phyloP scores from a whole-genome alignment of 768 basidiomycete species.

The Saitozyma podzolica region DNA sequence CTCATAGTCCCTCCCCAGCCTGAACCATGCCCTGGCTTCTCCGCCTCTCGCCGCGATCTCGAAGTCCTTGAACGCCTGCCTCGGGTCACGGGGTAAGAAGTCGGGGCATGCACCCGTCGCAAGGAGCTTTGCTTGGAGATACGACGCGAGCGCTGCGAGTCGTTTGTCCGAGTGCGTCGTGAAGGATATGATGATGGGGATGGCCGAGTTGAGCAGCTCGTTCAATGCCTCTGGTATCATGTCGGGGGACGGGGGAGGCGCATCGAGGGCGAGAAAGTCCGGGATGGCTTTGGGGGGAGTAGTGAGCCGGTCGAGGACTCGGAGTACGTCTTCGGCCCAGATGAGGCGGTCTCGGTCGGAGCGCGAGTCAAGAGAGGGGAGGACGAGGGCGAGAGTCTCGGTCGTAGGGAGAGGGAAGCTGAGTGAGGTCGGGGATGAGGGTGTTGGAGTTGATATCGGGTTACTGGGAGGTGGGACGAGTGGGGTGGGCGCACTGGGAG shows the following conservation, averaged over 20 bases:
- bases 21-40: constrained; percentile 81
- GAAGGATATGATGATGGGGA: constrained; percentile 58
- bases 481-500: too few species aligned
- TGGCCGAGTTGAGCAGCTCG: constrained; percentile 62
- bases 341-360: constrained; percentile 66
- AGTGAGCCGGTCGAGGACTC: constrained; percentile 76
- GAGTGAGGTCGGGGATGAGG: too few species aligned
- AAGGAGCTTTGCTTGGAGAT: constrained; percentile 71
- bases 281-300: constrained; percentile 62
- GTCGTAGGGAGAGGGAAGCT: too few species aligned
- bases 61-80: constrained; percentile 83
- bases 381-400: constrained; percentile 53
- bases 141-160: constrained; percentile 71
- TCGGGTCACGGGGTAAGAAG: constrained; percentile 65
- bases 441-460: too few species aligned
- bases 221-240: constrained; percentile 52
- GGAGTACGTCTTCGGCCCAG: constrained; percentile 68
- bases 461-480: too few species aligned
- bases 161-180: constrained; percentile 48
- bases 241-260: too few species aligned
- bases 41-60: constrained; percentile 79
- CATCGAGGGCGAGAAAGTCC: too few species aligned
- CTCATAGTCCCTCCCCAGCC: constrained; percentile 88
- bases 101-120: constrained; percentile 63
- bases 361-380: constrained; percentile 58